These are phyloP conservation scores for Bremia lactucae DNA, from an alignment of 352 stramenopile genomes.

Conservation along the genomic window DNA sequence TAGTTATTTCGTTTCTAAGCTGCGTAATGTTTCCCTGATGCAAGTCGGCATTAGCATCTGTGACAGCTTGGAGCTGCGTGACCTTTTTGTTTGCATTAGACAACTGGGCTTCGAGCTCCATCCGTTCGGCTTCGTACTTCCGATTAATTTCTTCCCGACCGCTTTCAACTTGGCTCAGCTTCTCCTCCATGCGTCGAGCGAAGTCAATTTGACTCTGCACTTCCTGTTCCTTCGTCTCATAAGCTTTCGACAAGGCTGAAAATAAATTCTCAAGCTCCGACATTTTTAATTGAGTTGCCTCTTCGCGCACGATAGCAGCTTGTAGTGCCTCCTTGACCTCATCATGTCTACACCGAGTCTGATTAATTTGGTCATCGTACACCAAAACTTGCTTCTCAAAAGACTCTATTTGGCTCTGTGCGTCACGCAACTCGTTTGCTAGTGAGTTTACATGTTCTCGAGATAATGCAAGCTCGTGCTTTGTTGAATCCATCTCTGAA, in stretches of 20 bases:
- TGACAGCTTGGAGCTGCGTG: constrained; percentile 19
- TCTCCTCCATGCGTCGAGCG: constrained; percentile 6
- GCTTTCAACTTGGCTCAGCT: constrained; percentile 10
- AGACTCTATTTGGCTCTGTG: constrained; percentile 17
- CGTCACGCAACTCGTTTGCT: constrained; percentile 12
- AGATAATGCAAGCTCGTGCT: constrained; percentile 19
- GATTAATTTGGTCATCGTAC: constrained; percentile 21
- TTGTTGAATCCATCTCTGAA: constrained; percentile 19
- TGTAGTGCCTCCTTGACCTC: constrained; percentile 13
- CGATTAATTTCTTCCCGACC: constrained; percentile 5
- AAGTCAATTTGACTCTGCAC: constrained; percentile 3
- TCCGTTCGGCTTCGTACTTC: constrained; percentile 13
- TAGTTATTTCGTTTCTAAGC: constrained; percentile 17
- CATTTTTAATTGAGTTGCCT: constrained; percentile 13
- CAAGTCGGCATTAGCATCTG: constrained; percentile 6
- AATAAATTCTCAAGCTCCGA: constrained; percentile 17
- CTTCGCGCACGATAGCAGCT: constrained; percentile 5
- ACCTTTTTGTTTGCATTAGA: constrained; percentile 23
- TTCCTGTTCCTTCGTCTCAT: constrained; percentile 21
- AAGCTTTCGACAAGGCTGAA: constrained; percentile 5
- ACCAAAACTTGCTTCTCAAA: constrained; percentile 18
- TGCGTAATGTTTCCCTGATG: constrained; percentile 13
- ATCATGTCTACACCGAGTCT: constrained; percentile 9
- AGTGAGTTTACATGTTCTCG: constrained; percentile 8
- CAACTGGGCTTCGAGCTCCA: constrained; percentile 23